Evolutionary conservation across 2,329 filamentous ascomycete species (phyloP).

Genomic region (Talaromyces sp.): DNA sequence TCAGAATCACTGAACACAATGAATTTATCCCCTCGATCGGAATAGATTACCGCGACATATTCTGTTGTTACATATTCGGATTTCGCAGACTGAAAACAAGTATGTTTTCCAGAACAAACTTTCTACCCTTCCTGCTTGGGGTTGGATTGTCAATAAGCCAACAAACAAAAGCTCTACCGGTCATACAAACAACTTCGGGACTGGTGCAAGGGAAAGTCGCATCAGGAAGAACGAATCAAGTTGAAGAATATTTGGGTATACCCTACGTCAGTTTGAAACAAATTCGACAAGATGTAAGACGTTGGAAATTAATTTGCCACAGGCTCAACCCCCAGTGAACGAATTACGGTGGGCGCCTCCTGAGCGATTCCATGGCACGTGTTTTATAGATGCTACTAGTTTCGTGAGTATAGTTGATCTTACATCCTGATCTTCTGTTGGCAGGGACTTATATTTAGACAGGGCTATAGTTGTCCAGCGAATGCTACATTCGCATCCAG

Average conservation of each 20-base stretch:
- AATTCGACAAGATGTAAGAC: not conserved
- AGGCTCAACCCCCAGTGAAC: slow-evolving; percentile 12
- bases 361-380: not conserved
- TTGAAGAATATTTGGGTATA: slow-evolving; percentile 10
- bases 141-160: not conserved
- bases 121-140: not conserved
- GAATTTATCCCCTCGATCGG: too few species aligned
- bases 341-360: slow-evolving; percentile 12
- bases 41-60: too few species aligned
- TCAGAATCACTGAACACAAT: not conserved
- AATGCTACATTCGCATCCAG: slow-evolving; percentile 1
- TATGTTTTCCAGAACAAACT: not conserved
- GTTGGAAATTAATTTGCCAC: not conserved
- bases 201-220: not conserved
- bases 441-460: not conserved
- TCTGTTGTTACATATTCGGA: too few species aligned
- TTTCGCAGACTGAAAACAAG: too few species aligned
- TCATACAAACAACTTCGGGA: slow-evolving; percentile 3
- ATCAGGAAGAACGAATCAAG: not conserved
- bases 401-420: not conserved
- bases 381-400: not conserved
- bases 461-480: slow-evolving; percentile 14
- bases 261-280: slow-evolving; percentile 8
- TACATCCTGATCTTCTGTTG: not conserved
- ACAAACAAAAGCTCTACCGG: not conserved